These are phyloP conservation scores for Lachancea lanzarotensis DNA, from an alignment of 805 yeast genomes.

Conservation along the genomic window DNA sequence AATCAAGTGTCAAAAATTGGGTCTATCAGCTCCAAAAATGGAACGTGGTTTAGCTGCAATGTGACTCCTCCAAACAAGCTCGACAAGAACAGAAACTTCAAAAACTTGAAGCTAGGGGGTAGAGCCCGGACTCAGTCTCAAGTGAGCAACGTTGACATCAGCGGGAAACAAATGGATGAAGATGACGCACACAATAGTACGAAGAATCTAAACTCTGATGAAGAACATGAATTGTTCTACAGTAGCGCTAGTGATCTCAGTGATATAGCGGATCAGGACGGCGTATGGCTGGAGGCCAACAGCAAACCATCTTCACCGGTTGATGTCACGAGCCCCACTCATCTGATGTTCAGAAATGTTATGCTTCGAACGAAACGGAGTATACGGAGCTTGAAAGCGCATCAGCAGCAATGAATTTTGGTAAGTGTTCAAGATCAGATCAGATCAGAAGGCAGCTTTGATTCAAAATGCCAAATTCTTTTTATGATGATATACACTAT, in stretches of 20 bases:
- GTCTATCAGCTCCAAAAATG: constrained; percentile 2
- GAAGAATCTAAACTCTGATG: neutral
- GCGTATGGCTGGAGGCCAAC: constrained; percentile 6
- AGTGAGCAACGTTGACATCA: neutral
- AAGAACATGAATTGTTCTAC: constrained; percentile 1
- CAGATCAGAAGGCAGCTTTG: neutral
- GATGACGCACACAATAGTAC: neutral
- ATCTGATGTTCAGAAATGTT: constrained; percentile 4
- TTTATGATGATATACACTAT: neutral
- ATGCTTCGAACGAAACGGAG: constrained; percentile 10
- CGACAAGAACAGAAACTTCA: neutral
- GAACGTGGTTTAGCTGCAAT: constrained; percentile 11
- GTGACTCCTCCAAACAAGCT: constrained; percentile 10
- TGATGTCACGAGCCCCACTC: constrained; percentile 3
- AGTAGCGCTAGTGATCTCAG: constrained; percentile 1
- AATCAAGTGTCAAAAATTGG: neutral
- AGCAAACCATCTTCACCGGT: constrained; percentile 2
- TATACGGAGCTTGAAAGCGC: constrained; percentile 5
- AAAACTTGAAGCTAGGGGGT: constrained; percentile 3
- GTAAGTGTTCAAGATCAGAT: no score
- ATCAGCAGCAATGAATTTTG: neutral
- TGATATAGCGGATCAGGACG: constrained; percentile 6
- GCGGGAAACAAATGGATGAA: neutral
- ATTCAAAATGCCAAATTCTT: neutral
- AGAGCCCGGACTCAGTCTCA: neutral